Percentiles rank a stretch among this genome's conserved stretches.
phyloP scores from a whole-genome alignment of 2,329 filamentous ascomycete species.

The Clarireedia hainanense region DNA sequence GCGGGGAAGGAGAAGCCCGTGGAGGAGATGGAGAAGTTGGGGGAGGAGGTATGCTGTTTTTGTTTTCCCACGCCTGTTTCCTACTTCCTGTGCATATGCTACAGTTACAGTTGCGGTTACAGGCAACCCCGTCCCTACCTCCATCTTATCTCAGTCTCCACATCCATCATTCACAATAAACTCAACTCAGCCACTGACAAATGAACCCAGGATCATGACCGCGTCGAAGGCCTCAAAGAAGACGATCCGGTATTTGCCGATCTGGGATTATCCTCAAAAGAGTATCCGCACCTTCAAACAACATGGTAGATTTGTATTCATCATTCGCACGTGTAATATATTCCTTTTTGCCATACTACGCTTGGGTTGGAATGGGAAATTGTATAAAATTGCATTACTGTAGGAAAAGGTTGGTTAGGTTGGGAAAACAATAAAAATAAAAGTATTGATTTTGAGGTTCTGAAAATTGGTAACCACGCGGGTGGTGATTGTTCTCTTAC shows the following conservation, averaged over 20 bases:
- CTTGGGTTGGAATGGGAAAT: background rate
- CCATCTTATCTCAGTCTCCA: too few relatives aligned
- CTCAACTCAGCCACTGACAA: conserved; percentile 27
- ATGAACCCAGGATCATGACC: conserved; percentile 43
- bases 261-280: conserved; percentile 49
- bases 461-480: too few relatives aligned
- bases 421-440: too few relatives aligned
- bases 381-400: background rate
- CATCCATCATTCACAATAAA: background rate
- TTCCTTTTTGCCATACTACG: too few relatives aligned
- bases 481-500: too few relatives aligned
- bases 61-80: background rate
- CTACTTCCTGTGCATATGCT: too few relatives aligned
- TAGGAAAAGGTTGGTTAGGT: too few relatives aligned
- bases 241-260: conserved; percentile 43
- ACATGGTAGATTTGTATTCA: background rate
- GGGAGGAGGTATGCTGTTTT: conserved; percentile 53
- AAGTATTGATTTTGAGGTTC: too few relatives aligned
- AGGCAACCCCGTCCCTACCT: too few relatives aligned
- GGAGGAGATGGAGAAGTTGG: conserved; percentile 68
- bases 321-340: too few relatives aligned
- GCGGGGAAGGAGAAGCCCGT: conserved; percentile 52
- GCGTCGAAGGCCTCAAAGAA: conserved; percentile 33
- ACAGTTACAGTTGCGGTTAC: too few relatives aligned
- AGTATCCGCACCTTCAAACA: conserved; percentile 37